Evolutionary conservation across 805 yeast species (phyloP), one percentile per base, ranked within the genome.

Genomic region (Yamadazyma kitorensis): DNA sequence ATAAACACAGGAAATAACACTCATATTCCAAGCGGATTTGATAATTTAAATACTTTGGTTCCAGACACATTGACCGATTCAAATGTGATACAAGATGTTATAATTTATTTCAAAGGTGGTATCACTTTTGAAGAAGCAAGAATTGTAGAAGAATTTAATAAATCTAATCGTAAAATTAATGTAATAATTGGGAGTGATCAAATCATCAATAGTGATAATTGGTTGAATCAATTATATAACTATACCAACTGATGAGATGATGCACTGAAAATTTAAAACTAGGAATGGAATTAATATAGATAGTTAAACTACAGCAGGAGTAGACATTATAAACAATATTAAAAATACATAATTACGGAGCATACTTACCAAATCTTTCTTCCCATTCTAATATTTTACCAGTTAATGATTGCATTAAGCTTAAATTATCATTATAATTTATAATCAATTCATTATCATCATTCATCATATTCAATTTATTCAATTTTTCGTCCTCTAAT

Each of bases 121-220:
- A 82, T 76, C 2, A 91, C 98, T 1, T 87, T 78, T 54, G 98
- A 91, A 57, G 99, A 93, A 55, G 86, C 95, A 0, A 74, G 96
- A 41, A 60, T 88, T 16, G 78, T 89, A 4, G 78, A 83, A 35
- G 85, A 87, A 41, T 68, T 88, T 43, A 37, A 45, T 27, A 29
- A 39, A 9, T 64, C 76, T 16, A 70, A 67, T 34, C 74, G 73
- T 22, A 77, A 75, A 7, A 69, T 84, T 28, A 75, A 86, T 43
- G 66, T 86, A 11, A 70, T 87, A 1, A 61, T 89, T n/a, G 98
- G 98, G 6, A 88, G 96, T 17, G 69, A 65, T 39, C 34, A 33
- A 15, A 44, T 65, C 10, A 36, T 65, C 34, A 68, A 63, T 38
- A 63, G 69, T 48, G 37, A 44, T 4, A 38, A 32, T 22, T 68